A percentile compares a stretch with the other conserved stretches of the same genome.
Conservation (phyloP, 148 eudicot species). For the Dianthus caryophyllus region DNA sequence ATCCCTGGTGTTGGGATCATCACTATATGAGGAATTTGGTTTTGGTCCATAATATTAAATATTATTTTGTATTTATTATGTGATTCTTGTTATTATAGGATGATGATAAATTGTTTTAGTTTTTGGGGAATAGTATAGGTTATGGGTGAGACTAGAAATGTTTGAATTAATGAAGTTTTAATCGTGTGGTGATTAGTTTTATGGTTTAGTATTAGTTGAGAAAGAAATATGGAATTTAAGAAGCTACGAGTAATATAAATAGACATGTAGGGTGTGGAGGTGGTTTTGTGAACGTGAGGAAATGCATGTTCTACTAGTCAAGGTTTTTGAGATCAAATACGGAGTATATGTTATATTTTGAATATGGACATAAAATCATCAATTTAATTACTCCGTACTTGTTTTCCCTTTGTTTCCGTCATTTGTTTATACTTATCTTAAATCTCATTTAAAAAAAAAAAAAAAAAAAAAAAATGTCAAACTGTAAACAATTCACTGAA, state of each 20-base stretch:
- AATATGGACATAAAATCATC: too few species aligned
- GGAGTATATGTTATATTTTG: neutral
- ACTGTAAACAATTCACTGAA: too few species aligned
- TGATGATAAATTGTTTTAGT: neutral
- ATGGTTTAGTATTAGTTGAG: neutral
- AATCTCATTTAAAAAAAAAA: too few species aligned
- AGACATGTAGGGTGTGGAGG: neutral
- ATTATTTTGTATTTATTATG: too few species aligned
- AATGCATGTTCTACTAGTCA: neutral
- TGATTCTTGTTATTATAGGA: neutral
- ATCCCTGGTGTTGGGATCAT: slow-evolving; percentile 55
- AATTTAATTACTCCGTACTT: too few species aligned
- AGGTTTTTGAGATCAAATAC: too few species aligned
- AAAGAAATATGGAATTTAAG: slow-evolving; percentile 1
- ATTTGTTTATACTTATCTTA: too few species aligned
- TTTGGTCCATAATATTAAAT: neutral
- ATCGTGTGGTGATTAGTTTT: slow-evolving; percentile 9
- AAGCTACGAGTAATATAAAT: too few species aligned
- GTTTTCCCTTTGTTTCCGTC: too few species aligned
- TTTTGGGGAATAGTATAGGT: neutral
- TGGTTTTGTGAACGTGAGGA: slow-evolving; percentile 3
- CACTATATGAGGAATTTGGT: slow-evolving; percentile 33
- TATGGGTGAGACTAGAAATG: neutral
- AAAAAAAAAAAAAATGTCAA: too few species aligned
- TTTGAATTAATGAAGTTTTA: neutral